Conservation (phyloP, 768 basidiomycete species). For the Auricularia sp. region DNA sequence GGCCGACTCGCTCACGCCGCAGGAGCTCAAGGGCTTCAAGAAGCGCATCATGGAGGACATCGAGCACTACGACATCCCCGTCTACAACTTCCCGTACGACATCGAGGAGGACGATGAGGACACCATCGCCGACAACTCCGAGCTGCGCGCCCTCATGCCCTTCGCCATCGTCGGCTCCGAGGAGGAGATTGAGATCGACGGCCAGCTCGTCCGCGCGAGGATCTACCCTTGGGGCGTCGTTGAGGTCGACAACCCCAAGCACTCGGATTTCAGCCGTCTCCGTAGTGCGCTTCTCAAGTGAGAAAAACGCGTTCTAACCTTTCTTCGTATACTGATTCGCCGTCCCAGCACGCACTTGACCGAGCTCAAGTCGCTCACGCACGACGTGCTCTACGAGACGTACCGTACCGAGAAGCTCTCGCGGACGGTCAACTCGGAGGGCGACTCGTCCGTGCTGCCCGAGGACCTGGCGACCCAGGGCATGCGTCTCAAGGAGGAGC, state of each 20-base stretch:
- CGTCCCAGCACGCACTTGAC: conserved; percentile 73
- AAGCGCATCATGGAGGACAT: conserved; percentile 97
- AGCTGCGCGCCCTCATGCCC: conserved; percentile 76
- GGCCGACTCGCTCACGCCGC: conserved; percentile 88
- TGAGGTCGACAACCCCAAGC: conserved; percentile 98
- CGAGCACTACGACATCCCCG: conserved; percentile 93
- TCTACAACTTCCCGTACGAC: conserved; percentile 99
- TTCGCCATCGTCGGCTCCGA: conserved; percentile 97
- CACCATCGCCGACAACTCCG: conserved; percentile 94
- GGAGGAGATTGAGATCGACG: conserved; percentile 90
- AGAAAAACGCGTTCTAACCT: conserved; percentile 24
- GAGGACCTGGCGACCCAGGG: conserved; percentile 96
- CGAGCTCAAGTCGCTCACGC: conserved; percentile 88
- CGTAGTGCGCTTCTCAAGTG: conserved; percentile 81
- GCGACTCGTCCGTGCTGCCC: conserved; percentile 83
- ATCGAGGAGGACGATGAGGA: conserved; percentile 99
- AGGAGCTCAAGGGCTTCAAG: conserved; percentile 91
- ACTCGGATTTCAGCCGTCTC: conserved; percentile 95
- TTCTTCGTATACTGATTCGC: not conserved
- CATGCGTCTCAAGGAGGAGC: conserved; percentile 97
- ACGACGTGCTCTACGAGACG: conserved; percentile 91
- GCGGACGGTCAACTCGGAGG: conserved; percentile 71
- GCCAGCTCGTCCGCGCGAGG: conserved; percentile 82
- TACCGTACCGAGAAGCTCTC: conserved; percentile 98
- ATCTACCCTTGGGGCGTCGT: conserved; percentile 98